Evolutionary conservation across 2,329 filamentous ascomycete genomes (phyloP).

Genomic region (Fusarium odoratissimum): DNA sequence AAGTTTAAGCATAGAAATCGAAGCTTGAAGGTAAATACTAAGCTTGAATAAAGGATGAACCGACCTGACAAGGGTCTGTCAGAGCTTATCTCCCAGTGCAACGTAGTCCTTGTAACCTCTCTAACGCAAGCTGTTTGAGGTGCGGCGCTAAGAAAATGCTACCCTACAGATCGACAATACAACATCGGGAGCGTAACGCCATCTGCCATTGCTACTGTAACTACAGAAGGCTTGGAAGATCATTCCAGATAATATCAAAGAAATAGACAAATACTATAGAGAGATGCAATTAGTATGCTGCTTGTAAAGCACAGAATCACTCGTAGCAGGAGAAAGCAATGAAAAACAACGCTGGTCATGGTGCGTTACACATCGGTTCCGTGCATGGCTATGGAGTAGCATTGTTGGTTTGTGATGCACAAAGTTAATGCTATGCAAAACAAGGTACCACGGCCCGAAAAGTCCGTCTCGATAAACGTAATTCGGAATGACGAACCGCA

Average conservation of each 20-base stretch:
- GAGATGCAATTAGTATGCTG: accelerated
- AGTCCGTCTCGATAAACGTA: background rate
- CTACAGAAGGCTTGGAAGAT: background rate
- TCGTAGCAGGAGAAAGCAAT: background rate
- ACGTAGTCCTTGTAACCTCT: background rate
- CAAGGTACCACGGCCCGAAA: background rate
- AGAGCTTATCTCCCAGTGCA: slow-evolving; percentile 5
- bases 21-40: background rate
- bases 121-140: slow-evolving; percentile 21
- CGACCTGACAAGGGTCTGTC: slow-evolving; percentile 7
- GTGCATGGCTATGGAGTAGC: background rate
- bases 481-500: slow-evolving; percentile 1
- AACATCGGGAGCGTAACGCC: background rate
- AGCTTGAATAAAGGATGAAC: slow-evolving; percentile 6
- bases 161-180: slow-evolving; percentile 14
- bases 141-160: background rate
- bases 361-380: background rate
- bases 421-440: slow-evolving; percentile 1
- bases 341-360: background rate
- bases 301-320: background rate
- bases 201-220: background rate
- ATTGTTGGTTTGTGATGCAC: background rate
- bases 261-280: background rate
- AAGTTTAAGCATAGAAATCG: slow-evolving; percentile 11
- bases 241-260: background rate